A percentile compares a stretch with the other conserved stretches of the same genome.
Conservation (phyloP, 768 basidiomycete genomes). For the Sarcomyxa edulis region DNA sequence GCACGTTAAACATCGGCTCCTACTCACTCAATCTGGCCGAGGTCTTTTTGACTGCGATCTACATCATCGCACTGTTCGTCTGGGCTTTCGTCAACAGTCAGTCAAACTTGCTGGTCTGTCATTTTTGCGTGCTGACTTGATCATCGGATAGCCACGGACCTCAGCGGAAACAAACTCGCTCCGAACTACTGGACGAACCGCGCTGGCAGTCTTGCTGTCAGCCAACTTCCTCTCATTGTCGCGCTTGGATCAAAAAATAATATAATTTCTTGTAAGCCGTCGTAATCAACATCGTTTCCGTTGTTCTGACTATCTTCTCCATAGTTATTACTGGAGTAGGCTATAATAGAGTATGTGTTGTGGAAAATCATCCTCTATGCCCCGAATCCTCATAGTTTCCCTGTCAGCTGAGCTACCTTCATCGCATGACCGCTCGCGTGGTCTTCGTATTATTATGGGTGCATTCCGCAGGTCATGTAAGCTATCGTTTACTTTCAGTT, state of each 20-base stretch:
- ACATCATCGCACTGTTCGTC: conserved; percentile 23
- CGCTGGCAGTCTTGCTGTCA: conserved; percentile 35
- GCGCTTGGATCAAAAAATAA: conserved; percentile 63
- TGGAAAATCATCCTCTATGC: not conserved
- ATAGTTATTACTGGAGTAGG: conserved; percentile 49
- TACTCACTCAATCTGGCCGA: conserved; percentile 37
- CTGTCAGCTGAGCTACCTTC: conserved; percentile 35
- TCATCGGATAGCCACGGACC: conserved; percentile 16
- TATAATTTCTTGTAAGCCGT: conserved; percentile 28
- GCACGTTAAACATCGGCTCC: conserved; percentile 26
- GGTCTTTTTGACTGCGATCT: conserved; percentile 26
- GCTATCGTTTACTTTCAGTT: conserved; percentile 10
- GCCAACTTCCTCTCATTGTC: conserved; percentile 50
- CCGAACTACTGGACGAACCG: conserved; percentile 36
- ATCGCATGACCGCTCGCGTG: no score
- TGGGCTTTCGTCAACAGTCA: conserved; percentile 35
- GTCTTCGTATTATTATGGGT: conserved; percentile 44
- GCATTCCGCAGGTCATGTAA: conserved; percentile 39
- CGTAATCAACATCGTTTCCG: not conserved
- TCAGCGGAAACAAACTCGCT: conserved; percentile 24
- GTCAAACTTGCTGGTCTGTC: conserved; percentile 4
- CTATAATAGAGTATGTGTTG: conserved; percentile 37
- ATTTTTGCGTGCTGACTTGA: not conserved
- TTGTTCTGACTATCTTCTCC: not conserved
- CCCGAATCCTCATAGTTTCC: not conserved